Evolutionary conservation across 2,329 filamentous ascomycete genomes (phyloP).

Genomic region (Bipolaris victoriae): DNA sequence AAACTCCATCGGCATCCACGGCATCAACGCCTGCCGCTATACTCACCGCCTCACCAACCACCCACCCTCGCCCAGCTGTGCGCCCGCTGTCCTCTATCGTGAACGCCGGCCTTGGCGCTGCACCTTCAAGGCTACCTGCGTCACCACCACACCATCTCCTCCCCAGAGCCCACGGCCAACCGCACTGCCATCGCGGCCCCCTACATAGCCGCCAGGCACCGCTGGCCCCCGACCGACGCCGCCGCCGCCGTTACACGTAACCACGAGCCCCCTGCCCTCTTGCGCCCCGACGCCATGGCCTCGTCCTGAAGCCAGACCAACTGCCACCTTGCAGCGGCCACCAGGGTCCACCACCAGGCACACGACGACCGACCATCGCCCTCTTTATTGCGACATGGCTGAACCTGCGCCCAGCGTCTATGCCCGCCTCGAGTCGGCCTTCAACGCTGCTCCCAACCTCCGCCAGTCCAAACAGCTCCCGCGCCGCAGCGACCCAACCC

Average conservation of each 20-base stretch:
- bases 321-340: constrained; percentile 12
- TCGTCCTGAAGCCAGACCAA: constrained; percentile 15
- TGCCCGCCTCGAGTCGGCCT: constrained; percentile 42
- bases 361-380: constrained; percentile 1
- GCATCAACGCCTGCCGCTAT: not conserved
- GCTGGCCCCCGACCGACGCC: constrained; percentile 11
- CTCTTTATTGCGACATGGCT: constrained; percentile 28
- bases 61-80: not conserved
- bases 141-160: constrained; percentile 22
- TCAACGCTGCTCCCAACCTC: constrained; percentile 34
- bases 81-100: constrained; percentile 9
- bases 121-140: constrained; percentile 31
- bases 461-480: constrained; percentile 37
- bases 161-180: constrained; percentile 14
- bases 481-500: constrained; percentile 35
- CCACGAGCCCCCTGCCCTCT: constrained; percentile 2
- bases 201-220: constrained; percentile 13
- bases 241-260: constrained; percentile 26
- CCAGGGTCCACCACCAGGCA: constrained; percentile 7
- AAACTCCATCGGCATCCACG: not conserved
- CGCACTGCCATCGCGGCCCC: constrained; percentile 5
- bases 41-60: constrained; percentile 5
- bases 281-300: constrained; percentile 32
- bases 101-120: constrained; percentile 30
- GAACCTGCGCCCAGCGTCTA: constrained; percentile 33